Conservation (phyloP, 1,284 basidiomycete species). For the Somion occarium region DNA sequence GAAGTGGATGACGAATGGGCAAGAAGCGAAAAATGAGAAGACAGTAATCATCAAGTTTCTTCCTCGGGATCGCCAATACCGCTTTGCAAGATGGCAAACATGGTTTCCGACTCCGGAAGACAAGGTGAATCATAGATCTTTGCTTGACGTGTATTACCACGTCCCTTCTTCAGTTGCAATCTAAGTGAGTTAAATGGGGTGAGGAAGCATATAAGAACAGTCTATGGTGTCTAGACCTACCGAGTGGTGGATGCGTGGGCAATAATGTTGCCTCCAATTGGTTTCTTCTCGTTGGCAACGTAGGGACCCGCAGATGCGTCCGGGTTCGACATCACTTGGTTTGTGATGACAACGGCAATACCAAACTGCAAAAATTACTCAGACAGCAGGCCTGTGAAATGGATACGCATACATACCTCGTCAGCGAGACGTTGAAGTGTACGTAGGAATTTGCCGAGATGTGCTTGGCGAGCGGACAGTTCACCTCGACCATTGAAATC, state of each 20-base stretch:
- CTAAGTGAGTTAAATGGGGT: too few relatives aligned
- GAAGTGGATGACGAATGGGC: background rate
- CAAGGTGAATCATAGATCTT: constrained; percentile 99
- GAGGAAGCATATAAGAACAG: background rate
- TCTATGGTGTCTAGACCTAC: constrained; percentile 33
- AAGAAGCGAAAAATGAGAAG: background rate
- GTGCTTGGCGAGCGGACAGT: constrained; percentile 91
- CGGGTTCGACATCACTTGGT: constrained; percentile 98
- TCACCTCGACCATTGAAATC: constrained; percentile 97
- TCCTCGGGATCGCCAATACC: constrained; percentile 93
- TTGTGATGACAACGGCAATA: constrained; percentile 95
- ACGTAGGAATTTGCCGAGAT: constrained; percentile 95
- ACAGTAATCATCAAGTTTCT: constrained; percentile 41
- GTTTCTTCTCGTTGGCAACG: constrained; percentile 91
- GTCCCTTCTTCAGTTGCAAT: constrained; percentile 88
- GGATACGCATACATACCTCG: constrained; percentile 78
- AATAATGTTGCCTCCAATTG: constrained; percentile 96
- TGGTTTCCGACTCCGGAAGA: constrained; percentile 94
- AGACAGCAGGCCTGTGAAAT: constrained; percentile 91
- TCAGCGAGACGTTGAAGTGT: constrained; percentile 93
- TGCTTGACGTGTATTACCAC: constrained; percentile 91
- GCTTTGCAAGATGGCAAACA: constrained; percentile 88
- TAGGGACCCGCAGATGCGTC: constrained; percentile 91
- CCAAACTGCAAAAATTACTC: constrained; percentile 84
- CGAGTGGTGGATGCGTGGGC: constrained; percentile 94